These are phyloP conservation scores for Fraxinus albicans DNA, from an alignment of 305 asterid species.

Conservation along the genomic window DNA sequence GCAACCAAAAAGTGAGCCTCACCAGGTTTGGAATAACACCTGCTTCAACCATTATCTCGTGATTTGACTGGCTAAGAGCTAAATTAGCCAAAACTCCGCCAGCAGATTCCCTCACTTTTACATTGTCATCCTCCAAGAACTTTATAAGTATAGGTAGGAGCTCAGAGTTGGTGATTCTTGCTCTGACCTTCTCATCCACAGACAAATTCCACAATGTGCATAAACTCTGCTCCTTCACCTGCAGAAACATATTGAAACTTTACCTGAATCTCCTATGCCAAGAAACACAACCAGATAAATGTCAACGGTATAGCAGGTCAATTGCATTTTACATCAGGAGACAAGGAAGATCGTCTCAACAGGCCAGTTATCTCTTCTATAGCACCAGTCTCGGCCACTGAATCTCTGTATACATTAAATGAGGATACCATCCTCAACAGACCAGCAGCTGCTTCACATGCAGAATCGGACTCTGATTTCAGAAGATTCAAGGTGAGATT, in stretches of 20 bases:
- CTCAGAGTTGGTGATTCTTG: conserved; percentile 53
- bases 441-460: conserved; percentile 93
- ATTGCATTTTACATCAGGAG: conserved; percentile 48
- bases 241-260: conserved; percentile 32
- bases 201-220: conserved; percentile 79
- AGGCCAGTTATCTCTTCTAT: conserved; percentile 73
- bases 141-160: conserved; percentile 57
- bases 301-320: conserved; percentile 2
- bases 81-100: conserved; percentile 76
- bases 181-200: conserved; percentile 66
- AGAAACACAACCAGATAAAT: conserved; percentile 15
- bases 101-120: conserved; percentile 68
- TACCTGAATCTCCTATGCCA: conserved; percentile 21
- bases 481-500: conserved; percentile 78
- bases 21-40: conserved; percentile 81
- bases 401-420: conserved; percentile 55
- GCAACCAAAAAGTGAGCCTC: conserved; percentile 30
- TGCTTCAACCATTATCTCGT: conserved; percentile 67
- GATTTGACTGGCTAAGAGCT: conserved; percentile 52
- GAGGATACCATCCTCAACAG: conserved; percentile 66
- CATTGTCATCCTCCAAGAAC: conserved; percentile 72
- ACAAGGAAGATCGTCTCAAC: conserved; percentile 57
- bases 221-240: conserved; percentile 86
- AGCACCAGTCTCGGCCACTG: conserved; percentile 77
- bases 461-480: conserved; percentile 60